Evolutionary conservation across 495 filamentous ascomycete species (phyloP).

Genomic region (Xylaria telfairii): DNA sequence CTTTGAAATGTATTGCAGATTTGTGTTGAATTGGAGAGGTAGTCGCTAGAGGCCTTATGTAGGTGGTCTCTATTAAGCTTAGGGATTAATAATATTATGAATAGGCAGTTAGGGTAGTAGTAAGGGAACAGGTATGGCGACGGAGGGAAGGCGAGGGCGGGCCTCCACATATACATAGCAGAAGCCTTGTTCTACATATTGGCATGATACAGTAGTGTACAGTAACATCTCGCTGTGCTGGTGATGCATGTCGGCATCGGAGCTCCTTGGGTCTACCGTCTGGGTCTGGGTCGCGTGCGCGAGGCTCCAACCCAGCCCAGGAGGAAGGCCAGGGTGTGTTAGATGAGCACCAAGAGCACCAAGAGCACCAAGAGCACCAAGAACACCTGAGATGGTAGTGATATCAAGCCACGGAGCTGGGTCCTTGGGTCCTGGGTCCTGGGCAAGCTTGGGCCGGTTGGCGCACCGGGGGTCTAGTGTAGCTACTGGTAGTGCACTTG

Average conservation of each 20-base stretch:
- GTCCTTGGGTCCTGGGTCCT: background rate
- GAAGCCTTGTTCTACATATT: background rate
- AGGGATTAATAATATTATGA: slow-evolving; percentile 20
- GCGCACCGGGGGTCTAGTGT: background rate
- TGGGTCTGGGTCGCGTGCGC: slow-evolving; percentile 17
- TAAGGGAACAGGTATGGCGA: slow-evolving; percentile 1
- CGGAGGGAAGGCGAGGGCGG: slow-evolving; percentile 19
- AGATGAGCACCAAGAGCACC: background rate
- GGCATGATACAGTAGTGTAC: background rate
- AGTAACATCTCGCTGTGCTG: slow-evolving; percentile 19
- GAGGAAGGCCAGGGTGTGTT: background rate
- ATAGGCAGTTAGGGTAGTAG: background rate
- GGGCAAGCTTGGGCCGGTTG: slow-evolving; percentile 3
- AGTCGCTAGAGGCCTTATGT: background rate
- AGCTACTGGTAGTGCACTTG: background rate
- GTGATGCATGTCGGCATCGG: slow-evolving; percentile 18
- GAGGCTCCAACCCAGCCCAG: slow-evolving; percentile 21
- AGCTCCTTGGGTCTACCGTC: background rate
- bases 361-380: background rate
- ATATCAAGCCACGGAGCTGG: slow-evolving; percentile 1
- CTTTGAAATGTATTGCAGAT: background rate
- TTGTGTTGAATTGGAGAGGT: background rate
- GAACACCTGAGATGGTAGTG: background rate
- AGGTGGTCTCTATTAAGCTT: slow-evolving; percentile 14
- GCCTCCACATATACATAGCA: slow-evolving; percentile 17